Evolutionary conservation across 331 rosid genomes (phyloP), one percentile per base, ranked within the genome.

Genomic region (Erythrophleum ivorense): DNA sequence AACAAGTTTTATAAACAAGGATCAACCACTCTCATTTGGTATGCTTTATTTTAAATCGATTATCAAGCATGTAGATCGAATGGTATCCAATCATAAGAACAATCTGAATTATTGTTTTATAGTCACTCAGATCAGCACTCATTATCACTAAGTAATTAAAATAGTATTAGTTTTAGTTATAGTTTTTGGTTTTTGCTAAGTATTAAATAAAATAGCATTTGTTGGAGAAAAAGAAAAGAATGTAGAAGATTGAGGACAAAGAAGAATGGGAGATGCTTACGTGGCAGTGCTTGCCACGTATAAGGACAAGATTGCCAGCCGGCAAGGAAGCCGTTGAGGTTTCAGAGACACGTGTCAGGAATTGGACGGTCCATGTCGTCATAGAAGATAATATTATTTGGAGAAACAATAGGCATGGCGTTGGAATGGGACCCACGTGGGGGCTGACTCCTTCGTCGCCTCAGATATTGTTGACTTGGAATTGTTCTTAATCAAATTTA

Each of bases 21-120:
- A 70, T 45, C 41, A 45, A 70, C 75, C 75, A 45, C 75, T 70
- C 19, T 5, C 40, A 70, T 45, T 70, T 70, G 40, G 75, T 45
- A 24, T 45, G 75, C 18, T 70, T 21, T n/a, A 70, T 70, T 70
- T 70, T 12, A 63, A 46, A 21, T 2, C 2, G 38, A 43, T 45
- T 10, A 45, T 31, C 38, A 69, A n/a, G n/a, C n/a, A n/a, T n/a
- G n/a, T n/a, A n/a, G n/a, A n/a, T n/a, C n/a, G n/a, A 21, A 70
- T 21, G 21, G 21, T 24, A 70, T 70, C 75, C 57, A 46, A 45
- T 70, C 57, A 70, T 46, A 2, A 45, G 21, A 70, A 14, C 38
- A 21, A 70, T 70, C 40, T 24, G n/a, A 48, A 46, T 70, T 46
- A 21, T 46, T 70, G 21, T 45, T 70, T 70, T 21, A 46, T 70